phyloP scores from a whole-genome alignment of 257 asterid genomes.

The Nicotiana otophora region DNA sequence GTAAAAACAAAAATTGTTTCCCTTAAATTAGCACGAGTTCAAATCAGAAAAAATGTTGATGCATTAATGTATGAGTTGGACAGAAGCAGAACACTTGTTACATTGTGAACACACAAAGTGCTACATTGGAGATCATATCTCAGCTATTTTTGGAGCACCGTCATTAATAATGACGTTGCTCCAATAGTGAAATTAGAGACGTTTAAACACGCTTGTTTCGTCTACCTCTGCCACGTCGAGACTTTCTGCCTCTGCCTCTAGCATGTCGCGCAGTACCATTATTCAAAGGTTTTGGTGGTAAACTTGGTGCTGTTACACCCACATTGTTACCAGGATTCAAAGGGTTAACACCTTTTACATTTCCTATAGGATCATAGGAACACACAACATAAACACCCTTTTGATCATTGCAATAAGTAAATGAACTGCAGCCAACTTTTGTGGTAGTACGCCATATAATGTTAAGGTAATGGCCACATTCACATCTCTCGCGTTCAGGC shows the following conservation, averaged over 20 bases:
- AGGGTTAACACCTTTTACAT: slow-evolving; percentile 30
- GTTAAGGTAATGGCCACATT: slow-evolving; percentile 61
- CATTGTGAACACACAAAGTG: neutral
- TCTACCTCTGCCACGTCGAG: neutral
- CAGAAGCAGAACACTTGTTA: neutral
- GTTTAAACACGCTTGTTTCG: neutral
- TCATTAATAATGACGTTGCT: neutral
- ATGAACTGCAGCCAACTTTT: slow-evolving; percentile 57
- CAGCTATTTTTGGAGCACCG: neutral
- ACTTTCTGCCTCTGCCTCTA: neutral
- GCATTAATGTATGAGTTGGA: neutral
- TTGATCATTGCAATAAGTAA: slow-evolving; percentile 41
- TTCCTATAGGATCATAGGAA: slow-evolving; percentile 49
- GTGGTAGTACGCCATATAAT: slow-evolving; percentile 42
- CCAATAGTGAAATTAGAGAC: neutral
- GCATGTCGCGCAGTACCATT: neutral
- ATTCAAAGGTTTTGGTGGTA: neutral
- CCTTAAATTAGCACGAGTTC: neutral
- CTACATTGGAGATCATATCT: slow-evolving; percentile 2
- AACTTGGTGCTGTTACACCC: neutral
- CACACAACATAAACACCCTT: slow-evolving; percentile 49
- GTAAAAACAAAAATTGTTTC: too few species aligned
- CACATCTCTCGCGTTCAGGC: slow-evolving; percentile 44
- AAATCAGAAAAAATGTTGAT: neutral
- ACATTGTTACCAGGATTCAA: slow-evolving; percentile 11